Evolutionary conservation across 129 eudicot species (phyloP), one percentile per base, ranked within the genome.

Genomic region (Oenanthe sinensis): DNA sequence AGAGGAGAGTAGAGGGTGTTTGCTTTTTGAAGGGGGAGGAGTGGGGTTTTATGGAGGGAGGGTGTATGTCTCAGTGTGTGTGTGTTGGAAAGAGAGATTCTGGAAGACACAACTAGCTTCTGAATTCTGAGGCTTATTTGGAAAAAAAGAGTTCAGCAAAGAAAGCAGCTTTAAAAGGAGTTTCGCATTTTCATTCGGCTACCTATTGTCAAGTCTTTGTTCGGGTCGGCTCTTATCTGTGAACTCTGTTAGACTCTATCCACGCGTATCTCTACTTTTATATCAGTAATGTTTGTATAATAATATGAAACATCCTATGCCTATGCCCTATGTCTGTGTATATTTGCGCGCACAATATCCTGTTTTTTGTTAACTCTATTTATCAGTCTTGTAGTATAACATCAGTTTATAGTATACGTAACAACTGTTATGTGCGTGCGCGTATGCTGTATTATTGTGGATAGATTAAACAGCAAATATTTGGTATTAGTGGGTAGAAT

Each of bases 21-120:
- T 47, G 82, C 82, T 80, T 80, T 80, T 73, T 80, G 50, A 78
- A 49, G 82, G 72, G 22, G 50, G 10, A 15, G 50, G 33, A 70
- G 86, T 55, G 84, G 85, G 90, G 37, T 81, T 86, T 81, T 87
- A 84, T 81, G 82, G 86, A 68, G 60, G 84, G 6, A 40, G 22
- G 47, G 75, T 81, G 20, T 81, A n/a, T n/a, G n/a, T n/a, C n/a
- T n/a, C n/a, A n/a, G 42, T 71, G 36, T 33, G 36, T 33, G 36
- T 33, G 36, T 33, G 36, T 26, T 81, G 36, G 65, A 77, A 42
- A 80, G 81, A 42, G 73, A 76, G 81, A 49, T 77, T 60, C 75
- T 71, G 78, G 73, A 48, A 33, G 54, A 16, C 26, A 71, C 46
- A 42, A 75, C 44, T 54, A 52, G 79, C 47, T 65, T 60, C 75